A percentile compares a stretch with the other conserved stretches of the same genome.
Evolutionary conservation across 2,329 filamentous ascomycete genomes (phyloP).

Genomic region (Phaeophleospora eucalypticola): DNA sequence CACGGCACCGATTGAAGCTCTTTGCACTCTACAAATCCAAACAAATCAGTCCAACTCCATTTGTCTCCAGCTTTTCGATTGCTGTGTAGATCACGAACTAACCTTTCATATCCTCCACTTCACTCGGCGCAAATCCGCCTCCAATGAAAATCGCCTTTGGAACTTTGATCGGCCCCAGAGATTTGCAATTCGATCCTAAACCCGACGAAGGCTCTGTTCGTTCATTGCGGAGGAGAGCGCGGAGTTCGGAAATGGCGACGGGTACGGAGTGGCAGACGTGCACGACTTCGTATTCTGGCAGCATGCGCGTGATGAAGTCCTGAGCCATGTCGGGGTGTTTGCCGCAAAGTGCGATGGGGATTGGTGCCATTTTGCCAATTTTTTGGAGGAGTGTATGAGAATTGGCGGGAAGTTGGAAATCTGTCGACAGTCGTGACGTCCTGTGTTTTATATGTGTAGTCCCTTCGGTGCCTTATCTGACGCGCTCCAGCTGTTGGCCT

Average conservation of each 20-base stretch:
- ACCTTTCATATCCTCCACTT: conserved; percentile 19
- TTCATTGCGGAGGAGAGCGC: conserved; percentile 17
- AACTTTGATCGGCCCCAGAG: conserved; percentile 5
- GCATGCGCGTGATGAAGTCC: conserved; percentile 19
- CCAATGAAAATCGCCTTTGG: conserved; percentile 25
- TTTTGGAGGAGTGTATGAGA: not conserved
- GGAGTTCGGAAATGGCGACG: conserved; percentile 18
- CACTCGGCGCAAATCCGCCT: conserved; percentile 21
- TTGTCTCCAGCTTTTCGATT: no score
- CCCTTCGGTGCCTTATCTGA: not conserved
- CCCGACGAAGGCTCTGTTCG: conserved; percentile 18
- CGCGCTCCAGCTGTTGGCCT: not conserved
- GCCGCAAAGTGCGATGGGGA: conserved; percentile 23
- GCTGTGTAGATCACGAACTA: not conserved
- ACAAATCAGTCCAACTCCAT: no score
- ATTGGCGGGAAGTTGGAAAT: not conserved
- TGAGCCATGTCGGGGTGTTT: conserved; percentile 21
- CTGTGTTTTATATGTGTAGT: not conserved
- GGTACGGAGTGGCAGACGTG: conserved; percentile 23
- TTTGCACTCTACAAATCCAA: not conserved
- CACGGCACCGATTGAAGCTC: conserved; percentile 4
- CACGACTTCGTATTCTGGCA: conserved; percentile 23
- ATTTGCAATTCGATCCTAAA: conserved; percentile 18
- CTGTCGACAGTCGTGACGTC: not conserved
- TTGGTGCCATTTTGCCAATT: not conserved